Conservation (phyloP, 148 eudicot species). For the Vaccinium macrocarpon region DNA sequence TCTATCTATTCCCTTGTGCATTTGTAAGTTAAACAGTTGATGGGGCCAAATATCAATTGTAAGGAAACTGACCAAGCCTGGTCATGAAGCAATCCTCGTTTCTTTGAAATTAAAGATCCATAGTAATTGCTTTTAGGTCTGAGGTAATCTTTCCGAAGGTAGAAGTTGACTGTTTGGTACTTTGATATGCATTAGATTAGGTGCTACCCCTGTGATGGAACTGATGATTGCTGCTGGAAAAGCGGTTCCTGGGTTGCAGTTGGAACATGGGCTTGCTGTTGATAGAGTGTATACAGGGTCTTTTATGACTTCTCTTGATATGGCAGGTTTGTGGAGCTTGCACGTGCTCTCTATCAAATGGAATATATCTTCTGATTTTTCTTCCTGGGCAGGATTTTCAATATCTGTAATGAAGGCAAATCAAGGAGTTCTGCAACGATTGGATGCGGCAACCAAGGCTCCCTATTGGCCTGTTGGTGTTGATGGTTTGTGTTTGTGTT, state of each 20-base stretch:
- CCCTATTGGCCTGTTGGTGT: slow-evolving; percentile 89
- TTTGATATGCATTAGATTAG: slow-evolving; percentile 55
- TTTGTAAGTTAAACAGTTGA: background rate
- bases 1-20: background rate
- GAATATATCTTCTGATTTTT: slow-evolving; percentile 17
- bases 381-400: slow-evolving; percentile 66
- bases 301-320: slow-evolving; percentile 94
- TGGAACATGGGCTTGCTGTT: slow-evolving; percentile 96
- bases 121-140: background rate
- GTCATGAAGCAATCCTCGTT: background rate
- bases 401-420: slow-evolving; percentile 86
- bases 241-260: slow-evolving; percentile 84
- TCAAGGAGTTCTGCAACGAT: slow-evolving; percentile 56
- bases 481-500: slow-evolving; percentile 56
- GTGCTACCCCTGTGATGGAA: slow-evolving; percentile 92
- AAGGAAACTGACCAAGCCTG: background rate
- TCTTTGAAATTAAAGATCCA: background rate
- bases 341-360: slow-evolving; percentile 4
- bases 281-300: slow-evolving; percentile 97
- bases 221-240: slow-evolving; percentile 94
- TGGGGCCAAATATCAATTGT: background rate
- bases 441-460: slow-evolving; percentile 94
- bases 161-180: slow-evolving; percentile 15
- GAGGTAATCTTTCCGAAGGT: background rate
- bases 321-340: slow-evolving; percentile 65